Base-by-base conservation (phyloP, 768 basidiomycete genomes). In the Agaricus subrufescens region DNA sequence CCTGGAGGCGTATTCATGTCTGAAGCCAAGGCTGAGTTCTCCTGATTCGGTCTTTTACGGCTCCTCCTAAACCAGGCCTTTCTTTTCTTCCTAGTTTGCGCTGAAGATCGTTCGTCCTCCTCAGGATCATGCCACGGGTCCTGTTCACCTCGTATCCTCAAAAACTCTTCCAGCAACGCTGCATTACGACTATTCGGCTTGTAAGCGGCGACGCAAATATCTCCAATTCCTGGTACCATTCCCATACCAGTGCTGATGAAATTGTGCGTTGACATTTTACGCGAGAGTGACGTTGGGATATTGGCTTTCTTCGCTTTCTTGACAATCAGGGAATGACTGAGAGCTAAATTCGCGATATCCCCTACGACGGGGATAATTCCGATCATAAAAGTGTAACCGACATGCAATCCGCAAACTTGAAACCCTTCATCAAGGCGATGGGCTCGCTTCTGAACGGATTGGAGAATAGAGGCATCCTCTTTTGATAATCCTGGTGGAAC, bases 151-250 rank as follows among this genome's bases (percentile, higher is more conserved):
- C 94, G 78, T 30, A 91, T 76, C 37, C 86, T 78, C 52, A 97
- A 71, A 69, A 82, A 94, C 67, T 94, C 91, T 65, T 95, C 92
- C 47, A 98, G 75, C 48, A 97, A 72, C 4, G 81, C 81, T 9
- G 92, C 94, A 63, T 98, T 97, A 58, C 95, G 79, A 14, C 86
- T 89, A 69, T 98, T 98, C 19, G 93, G 85, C 67, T 94, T 95
- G 77, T 75, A 96, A 2, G 81, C 69, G 1, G 90, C 92, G 37
- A 94, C 70, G 1, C 85, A 64, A 29, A 97, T 61, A 69, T 94
- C 91, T 3, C 94, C 94, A 2, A 82, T 75, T 42, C 88, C 52
- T 0, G 93, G 93, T 3, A 95, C 65, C 27, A 78, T 66, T 1
- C 91, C 88, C 12, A 89, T 73, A 0, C 73, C 75, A 4, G 82